These are phyloP conservation scores for Eucalyptus albens DNA, from an alignment of 345 rosid genomes.

Conservation along the genomic window DNA sequence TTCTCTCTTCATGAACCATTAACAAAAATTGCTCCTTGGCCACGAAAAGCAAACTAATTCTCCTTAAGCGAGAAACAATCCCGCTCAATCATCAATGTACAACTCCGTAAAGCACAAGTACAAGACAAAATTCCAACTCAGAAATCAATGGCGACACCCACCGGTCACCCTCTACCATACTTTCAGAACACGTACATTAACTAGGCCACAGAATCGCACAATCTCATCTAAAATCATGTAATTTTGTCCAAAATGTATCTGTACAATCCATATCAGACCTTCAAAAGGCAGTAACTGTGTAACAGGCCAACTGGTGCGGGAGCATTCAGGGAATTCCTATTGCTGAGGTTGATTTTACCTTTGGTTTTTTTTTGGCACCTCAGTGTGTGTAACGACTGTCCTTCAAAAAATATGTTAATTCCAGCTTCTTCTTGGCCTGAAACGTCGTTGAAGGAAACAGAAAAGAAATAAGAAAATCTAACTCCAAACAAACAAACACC, in stretches of 20 bases:
- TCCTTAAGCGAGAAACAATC: neutral
- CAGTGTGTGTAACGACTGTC: neutral
- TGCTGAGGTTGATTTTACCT: slow-evolving; percentile 1
- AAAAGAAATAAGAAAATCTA: slow-evolving; percentile 23
- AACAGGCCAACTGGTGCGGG: neutral
- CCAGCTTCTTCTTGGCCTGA: slow-evolving; percentile 80
- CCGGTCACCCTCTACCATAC: neutral
- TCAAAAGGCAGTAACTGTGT: neutral
- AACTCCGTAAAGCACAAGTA: neutral
- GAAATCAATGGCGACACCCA: neutral
- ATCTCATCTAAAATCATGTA: neutral
- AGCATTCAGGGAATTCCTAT: neutral
- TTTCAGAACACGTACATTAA: neutral
- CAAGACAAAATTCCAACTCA: neutral
- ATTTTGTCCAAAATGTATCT: neutral
- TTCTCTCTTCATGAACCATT: neutral
- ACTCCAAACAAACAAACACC: slow-evolving; percentile 1
- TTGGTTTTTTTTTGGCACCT: neutral
- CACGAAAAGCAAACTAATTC: neutral
- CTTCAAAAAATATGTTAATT: slow-evolving; percentile 11
- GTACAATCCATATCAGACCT: neutral
- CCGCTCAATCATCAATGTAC: neutral
- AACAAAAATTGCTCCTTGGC: neutral
- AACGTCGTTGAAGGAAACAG: slow-evolving; percentile 23
- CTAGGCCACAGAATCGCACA: neutral